Conservation (phyloP, 108 stramenopile genomes). For the Mayamaea pseudoterrestris region DNA sequence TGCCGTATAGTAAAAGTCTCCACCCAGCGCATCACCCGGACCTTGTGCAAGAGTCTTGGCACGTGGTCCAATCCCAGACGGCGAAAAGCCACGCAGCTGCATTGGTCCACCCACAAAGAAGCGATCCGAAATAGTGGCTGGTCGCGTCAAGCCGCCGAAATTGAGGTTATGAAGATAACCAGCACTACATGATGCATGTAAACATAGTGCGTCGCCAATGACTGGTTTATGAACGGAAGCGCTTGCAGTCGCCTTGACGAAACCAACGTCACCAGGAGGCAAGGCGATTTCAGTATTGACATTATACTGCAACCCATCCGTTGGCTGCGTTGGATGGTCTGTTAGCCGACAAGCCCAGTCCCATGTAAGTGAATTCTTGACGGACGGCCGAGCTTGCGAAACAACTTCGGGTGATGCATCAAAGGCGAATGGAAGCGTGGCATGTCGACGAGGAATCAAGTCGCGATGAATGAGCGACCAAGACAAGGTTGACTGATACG, state of each 20-base stretch:
- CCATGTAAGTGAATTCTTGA: conserved; percentile 60
- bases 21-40: conserved; percentile 68
- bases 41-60: conserved; percentile 27
- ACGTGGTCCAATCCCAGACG: conserved; percentile 71
- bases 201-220: conserved; percentile 14
- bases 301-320: conserved; percentile 44
- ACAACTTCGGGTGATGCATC: conserved; percentile 69
- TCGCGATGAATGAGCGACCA: conserved; percentile 54
- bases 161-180: conserved; percentile 38
- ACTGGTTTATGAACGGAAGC: conserved; percentile 36
- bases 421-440: conserved; percentile 39
- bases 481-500: too few relatives aligned
- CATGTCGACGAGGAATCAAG: conserved; percentile 49
- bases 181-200: conserved; percentile 42
- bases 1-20: conserved; percentile 65
- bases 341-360: conserved; percentile 40
- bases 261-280: conserved; percentile 72
- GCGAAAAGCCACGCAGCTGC: conserved; percentile 67
- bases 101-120: conserved; percentile 75
- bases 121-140: conserved; percentile 54
- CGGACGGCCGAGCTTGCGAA: conserved; percentile 32
- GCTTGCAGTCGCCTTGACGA: conserved; percentile 47
- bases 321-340: conserved; percentile 41
- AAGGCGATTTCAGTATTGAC: conserved; percentile 46
- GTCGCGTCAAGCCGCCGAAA: conserved; percentile 47